phyloP scores from a whole-genome alignment of 345 rosid genomes.

The Arabidopsis suecica region DNA sequence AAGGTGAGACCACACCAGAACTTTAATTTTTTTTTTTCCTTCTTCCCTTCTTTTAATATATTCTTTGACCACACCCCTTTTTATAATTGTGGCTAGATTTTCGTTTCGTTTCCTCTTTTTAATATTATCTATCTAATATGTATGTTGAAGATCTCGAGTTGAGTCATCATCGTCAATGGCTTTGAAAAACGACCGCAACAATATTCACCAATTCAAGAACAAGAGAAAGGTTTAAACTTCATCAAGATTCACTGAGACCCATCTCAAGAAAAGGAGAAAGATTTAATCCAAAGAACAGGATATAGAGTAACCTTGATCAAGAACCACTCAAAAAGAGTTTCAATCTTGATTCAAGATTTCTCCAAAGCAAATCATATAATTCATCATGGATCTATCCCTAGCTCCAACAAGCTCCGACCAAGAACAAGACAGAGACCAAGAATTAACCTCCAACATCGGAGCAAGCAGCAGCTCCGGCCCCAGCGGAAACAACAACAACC shows the following conservation, averaged over 20 bases:
- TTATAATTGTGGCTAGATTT: slow-evolving; percentile 46
- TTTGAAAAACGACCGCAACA: slow-evolving; percentile 31
- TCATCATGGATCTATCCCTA: slow-evolving; percentile 64
- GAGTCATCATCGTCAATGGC: slow-evolving; percentile 36
- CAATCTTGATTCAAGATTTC: slow-evolving; percentile 25
- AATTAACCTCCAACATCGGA: slow-evolving; percentile 43
- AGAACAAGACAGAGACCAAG: slow-evolving; percentile 48
- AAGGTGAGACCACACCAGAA: slow-evolving; percentile 50
- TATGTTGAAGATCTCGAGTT: slow-evolving; percentile 48
- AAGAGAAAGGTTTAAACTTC: slow-evolving; percentile 29
- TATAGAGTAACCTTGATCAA: no score
- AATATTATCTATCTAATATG: slow-evolving; percentile 33
- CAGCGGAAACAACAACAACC: slow-evolving; percentile 11
- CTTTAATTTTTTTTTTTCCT: slow-evolving; percentile 31
- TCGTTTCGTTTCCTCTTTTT: slow-evolving; percentile 38
- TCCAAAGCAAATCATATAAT: not conserved
- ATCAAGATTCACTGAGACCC: slow-evolving; percentile 34
- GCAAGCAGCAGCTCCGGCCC: slow-evolving; percentile 33
- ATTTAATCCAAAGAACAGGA: not conserved
- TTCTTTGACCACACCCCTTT: slow-evolving; percentile 32
- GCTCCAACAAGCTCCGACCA: slow-evolving; percentile 53
- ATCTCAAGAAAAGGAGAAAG: slow-evolving; percentile 25
- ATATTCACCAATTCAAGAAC: slow-evolving; percentile 31
- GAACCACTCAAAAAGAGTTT: not conserved
- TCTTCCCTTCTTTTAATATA: slow-evolving; percentile 38